Percentiles rank a stretch among this genome's conserved stretches.
phyloP scores from a whole-genome alignment of 495 filamentous ascomycete genomes.

The Cenococcum geophilum region DNA sequence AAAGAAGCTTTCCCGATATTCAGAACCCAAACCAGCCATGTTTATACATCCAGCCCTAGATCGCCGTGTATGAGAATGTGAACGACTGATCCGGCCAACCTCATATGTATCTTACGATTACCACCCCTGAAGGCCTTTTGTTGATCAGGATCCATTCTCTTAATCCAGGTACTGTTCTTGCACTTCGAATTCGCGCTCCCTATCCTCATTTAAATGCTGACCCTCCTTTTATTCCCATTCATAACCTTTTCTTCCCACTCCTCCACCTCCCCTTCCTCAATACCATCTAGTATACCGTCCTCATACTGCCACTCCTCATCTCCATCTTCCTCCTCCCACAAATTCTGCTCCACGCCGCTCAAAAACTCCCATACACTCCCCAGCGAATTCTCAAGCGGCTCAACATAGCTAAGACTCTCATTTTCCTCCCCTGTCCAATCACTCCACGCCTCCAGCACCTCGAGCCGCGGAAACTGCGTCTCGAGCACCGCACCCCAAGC shows the following conservation, averaged over 20 bases:
- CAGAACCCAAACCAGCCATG: too few species aligned
- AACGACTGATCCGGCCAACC: too few species aligned
- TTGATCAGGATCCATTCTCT: too few species aligned
- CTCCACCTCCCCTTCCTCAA: not conserved
- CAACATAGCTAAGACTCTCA: constrained; percentile 24
- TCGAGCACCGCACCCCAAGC: not conserved
- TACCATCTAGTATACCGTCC: not conserved
- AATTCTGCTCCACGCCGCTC: constrained; percentile 20
- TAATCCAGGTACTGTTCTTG: too few species aligned
- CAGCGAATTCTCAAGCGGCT: constrained; percentile 21
- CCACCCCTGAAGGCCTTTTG: too few species aligned
- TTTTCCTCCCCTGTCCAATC: constrained; percentile 11
- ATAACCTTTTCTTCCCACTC: not conserved
- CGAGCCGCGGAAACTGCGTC: constrained; percentile 15
- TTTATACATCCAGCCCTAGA: too few species aligned
- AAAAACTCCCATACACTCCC: constrained; percentile 28
- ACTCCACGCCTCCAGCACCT: constrained; percentile 19
- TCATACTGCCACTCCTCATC: not conserved
- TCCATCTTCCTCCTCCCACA: not conserved
- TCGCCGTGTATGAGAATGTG: too few species aligned
- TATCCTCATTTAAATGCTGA: too few species aligned
- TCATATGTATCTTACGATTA: too few species aligned
- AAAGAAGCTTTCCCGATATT: too few species aligned
- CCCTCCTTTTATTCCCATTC: too few species aligned
- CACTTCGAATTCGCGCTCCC: too few species aligned